These are phyloP conservation scores for Byssochlamys sp. DNA, from an alignment of 2,329 filamentous ascomycete species.

Conservation along the genomic window DNA sequence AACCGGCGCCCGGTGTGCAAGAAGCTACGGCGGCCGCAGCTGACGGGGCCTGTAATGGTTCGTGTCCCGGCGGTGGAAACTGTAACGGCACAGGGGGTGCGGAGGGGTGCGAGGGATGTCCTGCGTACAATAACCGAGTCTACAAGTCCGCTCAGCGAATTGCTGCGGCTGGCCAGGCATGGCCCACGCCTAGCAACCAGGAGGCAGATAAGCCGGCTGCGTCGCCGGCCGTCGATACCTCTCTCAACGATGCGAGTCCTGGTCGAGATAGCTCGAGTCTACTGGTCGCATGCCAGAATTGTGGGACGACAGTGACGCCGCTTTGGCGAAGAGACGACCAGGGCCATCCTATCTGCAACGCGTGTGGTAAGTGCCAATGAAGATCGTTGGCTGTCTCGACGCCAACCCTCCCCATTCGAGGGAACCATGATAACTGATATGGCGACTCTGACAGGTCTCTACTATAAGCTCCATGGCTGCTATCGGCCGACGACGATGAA, in stretches of 20 bases:
- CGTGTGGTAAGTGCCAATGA: constrained; percentile 64
- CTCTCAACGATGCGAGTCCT: constrained; percentile 12
- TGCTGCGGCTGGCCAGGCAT: constrained; percentile 20
- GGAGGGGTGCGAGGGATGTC: constrained; percentile 88
- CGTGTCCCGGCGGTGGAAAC: constrained; percentile 84
- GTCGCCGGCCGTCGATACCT: constrained; percentile 15
- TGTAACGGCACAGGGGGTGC: constrained; percentile 96
- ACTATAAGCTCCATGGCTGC: constrained; percentile 89
- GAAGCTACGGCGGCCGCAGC: constrained; percentile 22
- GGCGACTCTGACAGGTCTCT: constrained; percentile 54
- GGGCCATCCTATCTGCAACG: constrained; percentile 96
- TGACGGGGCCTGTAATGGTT: constrained; percentile 50
- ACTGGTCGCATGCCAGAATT: constrained; percentile 91
- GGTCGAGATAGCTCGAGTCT: constrained; percentile 34
- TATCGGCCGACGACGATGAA: constrained; percentile 98
- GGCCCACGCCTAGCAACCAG: constrained; percentile 23
- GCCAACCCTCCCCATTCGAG: constrained; percentile 5
- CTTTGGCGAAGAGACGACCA: constrained; percentile 89
- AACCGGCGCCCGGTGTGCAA: constrained; percentile 20
- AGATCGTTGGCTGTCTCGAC: neutral
- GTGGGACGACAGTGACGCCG: constrained; percentile 89
- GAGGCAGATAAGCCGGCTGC: constrained; percentile 13
- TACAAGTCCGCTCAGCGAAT: constrained; percentile 64
- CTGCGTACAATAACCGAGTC: constrained; percentile 92
- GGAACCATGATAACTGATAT: constrained; percentile 1